Evolutionary conservation across 2,329 filamentous ascomycete genomes (phyloP).

Genomic region (Colletotrichum gigasporum): DNA sequence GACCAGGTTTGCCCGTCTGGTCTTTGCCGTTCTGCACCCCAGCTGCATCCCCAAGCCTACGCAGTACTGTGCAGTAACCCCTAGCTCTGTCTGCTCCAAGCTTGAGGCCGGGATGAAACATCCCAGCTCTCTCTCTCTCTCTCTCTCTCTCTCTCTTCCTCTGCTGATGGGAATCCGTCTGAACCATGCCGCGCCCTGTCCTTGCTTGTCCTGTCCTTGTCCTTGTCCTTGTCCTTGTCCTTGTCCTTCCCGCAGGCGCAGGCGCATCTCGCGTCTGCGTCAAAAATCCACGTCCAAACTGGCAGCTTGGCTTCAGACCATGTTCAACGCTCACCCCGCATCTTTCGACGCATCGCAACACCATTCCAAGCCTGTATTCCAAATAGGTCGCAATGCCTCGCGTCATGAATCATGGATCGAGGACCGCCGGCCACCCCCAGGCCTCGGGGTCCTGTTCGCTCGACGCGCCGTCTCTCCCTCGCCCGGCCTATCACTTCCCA

Average conservation of each 20-base stretch:
- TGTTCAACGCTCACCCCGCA: background rate
- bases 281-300: background rate
- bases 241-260: too few species aligned
- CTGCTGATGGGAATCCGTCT: slow-evolving; percentile 4
- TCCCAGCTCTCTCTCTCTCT: background rate
- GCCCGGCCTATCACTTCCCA: background rate
- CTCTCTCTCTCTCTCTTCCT: too few species aligned
- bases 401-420: slow-evolving; percentile 23
- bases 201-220: too few species aligned
- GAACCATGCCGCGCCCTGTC: slow-evolving; percentile 8
- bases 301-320: background rate
- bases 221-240: too few species aligned
- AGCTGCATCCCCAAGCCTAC: slow-evolving; percentile 3
- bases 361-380: slow-evolving; percentile 6
- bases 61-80: too few species aligned
- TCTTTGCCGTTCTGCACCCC: slow-evolving; percentile 12
- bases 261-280: slow-evolving; percentile 27
- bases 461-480: slow-evolving; percentile 3
- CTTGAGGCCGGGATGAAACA: slow-evolving; percentile 6
- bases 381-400: slow-evolving; percentile 9
- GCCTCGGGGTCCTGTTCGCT: background rate
- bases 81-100: too few species aligned
- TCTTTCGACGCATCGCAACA: background rate
- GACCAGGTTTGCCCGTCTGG: slow-evolving; percentile 2
- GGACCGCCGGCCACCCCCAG: background rate